Evolutionary conservation across 2,329 filamentous ascomycete genomes (phyloP), one percentile per base, ranked within the genome.

Genomic region (Trematosphaeria pertusa): DNA sequence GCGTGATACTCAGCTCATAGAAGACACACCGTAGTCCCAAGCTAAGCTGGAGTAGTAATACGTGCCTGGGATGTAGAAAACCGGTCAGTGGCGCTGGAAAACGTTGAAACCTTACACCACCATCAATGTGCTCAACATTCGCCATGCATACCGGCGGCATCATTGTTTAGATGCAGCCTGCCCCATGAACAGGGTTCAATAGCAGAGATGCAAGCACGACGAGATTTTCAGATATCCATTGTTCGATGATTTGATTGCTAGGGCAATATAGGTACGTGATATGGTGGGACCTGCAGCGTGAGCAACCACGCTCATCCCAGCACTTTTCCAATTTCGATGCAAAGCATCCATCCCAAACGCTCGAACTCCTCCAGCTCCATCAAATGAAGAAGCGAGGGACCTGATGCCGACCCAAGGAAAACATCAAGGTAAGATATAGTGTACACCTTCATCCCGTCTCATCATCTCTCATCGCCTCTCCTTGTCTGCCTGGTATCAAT

Each of bases 1-100:
- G 61, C 62, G 61, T 65, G 62, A 65, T 43, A 43, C 59, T 65
- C 61, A 55, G 53, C 56, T 53, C 57, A 64, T 32, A 39, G 9
- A 43, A 15, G 33, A 48, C 43, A 22, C 7, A 20, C 37, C 33
- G 12, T 20, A 2, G 26, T 32, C 5, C 35, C 37, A 17, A 31
- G 20, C 20, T 37, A 20, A 32, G 33, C 31, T 26, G 11, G 26
- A 20, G 22, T 12, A 18, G n/a, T 37, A 39, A n/a, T 10, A 4
- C n/a, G 18, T 37, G 6, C 24, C 12, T 18, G 18, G 18, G 1
- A 34, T n/a, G 14, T 21, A 28, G 28, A 39, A 35, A 26, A 42
- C 32, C 24, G 21, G 30, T 14, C 31, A 6, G n/a, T 8, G 5
- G 17, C 11, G 2, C 3, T 37, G n/a, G n/a, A n/a, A n/a, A n/a